Base-by-base conservation (phyloP, 805 yeast species). In the Spathaspora hagerdaliae region DNA sequence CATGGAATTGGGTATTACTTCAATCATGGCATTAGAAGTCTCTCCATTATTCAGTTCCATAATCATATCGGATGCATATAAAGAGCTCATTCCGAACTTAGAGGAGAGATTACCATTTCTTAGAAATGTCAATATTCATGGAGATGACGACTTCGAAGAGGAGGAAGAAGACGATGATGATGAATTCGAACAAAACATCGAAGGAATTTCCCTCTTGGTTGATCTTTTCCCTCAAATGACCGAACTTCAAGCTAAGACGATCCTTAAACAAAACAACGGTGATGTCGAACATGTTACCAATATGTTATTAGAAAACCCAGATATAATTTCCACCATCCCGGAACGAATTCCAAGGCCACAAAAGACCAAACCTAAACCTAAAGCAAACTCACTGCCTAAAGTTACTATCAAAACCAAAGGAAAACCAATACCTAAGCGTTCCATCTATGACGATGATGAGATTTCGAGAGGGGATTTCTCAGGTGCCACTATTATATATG, bases 161-260 rank as follows among this genome's bases (percentile, higher is more conserved):
- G 52, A 42, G 2, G 45, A 43, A 1, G 42, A 37, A 13, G 45
- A 36, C 4, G 42, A 32, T 3, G 36, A 35, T 10, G 45, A 47
- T 6, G 59, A 51, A 14, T 49, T 53, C 29, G 62, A 66, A 31
- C 65, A 61, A 2, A 67, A 73, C 38, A 67, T 84, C 1, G 56
- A 61, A 13, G 64, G 66, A 9, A 45, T 50, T 10, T 45, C 43
- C 15, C 15, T 45, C 26, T 54, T 77, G 37, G 47, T 59, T n/a
- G 87, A 82, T 31, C 59, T 90, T 49, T 87, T 89, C 58, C 96
- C 96, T 0, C 75, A 75, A 35, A 59, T 88, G 32, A 64, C 77
- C 0, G 56, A 60, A 3, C 61, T 67, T 1, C 75, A 79, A 56
- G 75, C 83, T 0, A 64, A 63, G n/a, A 66, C 69, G 1, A 54